Base-by-base conservation (phyloP, 1,284 basidiomycete species). In the Sphaerobolus stellatus region DNA sequence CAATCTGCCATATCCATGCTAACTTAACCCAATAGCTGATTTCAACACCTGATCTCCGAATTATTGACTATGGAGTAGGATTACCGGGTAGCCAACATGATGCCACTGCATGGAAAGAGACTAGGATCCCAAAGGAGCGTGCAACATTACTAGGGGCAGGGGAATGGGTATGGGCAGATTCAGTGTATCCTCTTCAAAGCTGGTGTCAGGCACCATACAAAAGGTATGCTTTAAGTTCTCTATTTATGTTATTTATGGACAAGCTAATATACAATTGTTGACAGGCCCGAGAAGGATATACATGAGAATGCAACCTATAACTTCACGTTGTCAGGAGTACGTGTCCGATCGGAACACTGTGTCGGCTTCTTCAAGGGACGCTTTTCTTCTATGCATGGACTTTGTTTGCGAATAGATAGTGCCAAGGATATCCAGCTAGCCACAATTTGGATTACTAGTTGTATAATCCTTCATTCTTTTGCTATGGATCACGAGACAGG, bases 191-290 rank as follows among this genome's bases (percentile, higher is more conserved):
- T 14, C 6, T 43, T 20, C 34, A 30, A 22, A 6, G 36, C 16
- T 51, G 50, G 50, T 28, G 22, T 33, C 13, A 28, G 29, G 13
- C 46, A 52, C 28, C 67, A 13, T 59, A 70, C 67, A 52, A 46
- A 38, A 1, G 59, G 59, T 11, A 80, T 81, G 52, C 78, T 20
- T 82, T 81, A 44, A 83, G 73, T 33, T 59, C 63, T 0, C 81
- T 58, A 9, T 62, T 60, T n/a, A n/a, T n/a, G n/a, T n/a, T n/a
- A n/a, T n/a, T n/a, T n/a, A n/a, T n/a, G n/a, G 5, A 72, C 75
- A 38, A 79, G 73, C n/a, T n/a, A n/a, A 59, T 81, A 82, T 25
- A 69, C 69, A 36, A 25, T 40, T 44, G 8, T 34, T 46, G 58
- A 4, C 48, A 25, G 18, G 54, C 48, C 5, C 29, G 27, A 33